Evolutionary conservation across 2,329 filamentous ascomycete genomes (phyloP), one percentile per base, ranked within the genome.

Genomic region (Coniochaeta prunicola): DNA sequence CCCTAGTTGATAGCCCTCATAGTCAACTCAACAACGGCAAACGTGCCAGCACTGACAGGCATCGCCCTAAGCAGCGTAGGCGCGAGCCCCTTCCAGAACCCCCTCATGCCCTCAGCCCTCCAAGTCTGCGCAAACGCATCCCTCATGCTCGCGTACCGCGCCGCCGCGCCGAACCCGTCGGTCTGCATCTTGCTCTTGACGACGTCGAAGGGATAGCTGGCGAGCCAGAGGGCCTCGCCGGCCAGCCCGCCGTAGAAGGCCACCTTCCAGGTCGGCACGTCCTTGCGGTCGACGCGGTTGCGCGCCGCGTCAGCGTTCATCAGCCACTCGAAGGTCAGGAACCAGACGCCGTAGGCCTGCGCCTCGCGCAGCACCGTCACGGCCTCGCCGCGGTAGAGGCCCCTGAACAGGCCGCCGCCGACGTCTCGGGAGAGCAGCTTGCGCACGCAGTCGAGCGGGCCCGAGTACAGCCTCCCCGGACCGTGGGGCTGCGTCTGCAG

Each of bases 161-260:
- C 86, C 63, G 82, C 76, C 55, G 72, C 62, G 4, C 90, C 91
- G 70, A 97, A 94, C 0, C 90, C 92, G 76, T 99, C 94, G 60
- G 89, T 96, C 83, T 99, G 94, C 93, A 97, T 97, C 84, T 96
- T 97, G 76, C 91, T 96, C 89, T 99, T 99, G 76, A 99, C 77
- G 30, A 99, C 93, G 75, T 99, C 94, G 64, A 99, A 89, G 24
- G 94, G 94, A 76, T 99, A 99, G 70, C 91, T 96, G 36, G 83
- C 82, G 58, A 99, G 78, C 94, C 94, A 99, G 59, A 99, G 82
- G 57, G 87, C 91, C 80, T 99, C 94, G 66, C 94, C 94, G 0
- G 94, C 94, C 42, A 99, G 74, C 50, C 94, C 94, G 64, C 94
- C 94, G 72, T 97, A 99, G 13, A 91, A 77, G 13, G 94, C 94